phyloP scores from a whole-genome alignment of 805 yeast species.

The Maudiozyma bulderi region DNA sequence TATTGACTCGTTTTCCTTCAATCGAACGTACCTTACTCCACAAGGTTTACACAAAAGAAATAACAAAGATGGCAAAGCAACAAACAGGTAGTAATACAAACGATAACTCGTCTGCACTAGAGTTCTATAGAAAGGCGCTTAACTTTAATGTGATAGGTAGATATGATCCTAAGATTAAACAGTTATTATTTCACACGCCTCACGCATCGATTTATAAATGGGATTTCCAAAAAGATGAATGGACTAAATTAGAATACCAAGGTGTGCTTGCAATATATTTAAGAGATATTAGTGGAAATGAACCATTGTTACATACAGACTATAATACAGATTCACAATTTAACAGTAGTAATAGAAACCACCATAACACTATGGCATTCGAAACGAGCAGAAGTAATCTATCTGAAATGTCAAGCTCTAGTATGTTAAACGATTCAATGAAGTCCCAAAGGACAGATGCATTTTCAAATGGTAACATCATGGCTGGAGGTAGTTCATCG shows the following conservation, averaged over 20 bases:
- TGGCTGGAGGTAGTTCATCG: constrained; percentile 3
- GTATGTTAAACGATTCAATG: background rate
- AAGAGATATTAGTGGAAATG: constrained; percentile 31
- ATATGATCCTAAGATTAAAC: constrained; percentile 64
- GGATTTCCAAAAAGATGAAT: constrained; percentile 46
- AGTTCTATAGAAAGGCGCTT: constrained; percentile 56
- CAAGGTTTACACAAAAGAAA: background rate
- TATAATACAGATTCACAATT: background rate
- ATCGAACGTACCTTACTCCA: too few relatives aligned
- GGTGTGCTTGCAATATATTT: constrained; percentile 63
- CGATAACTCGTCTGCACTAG: constrained; percentile 24
- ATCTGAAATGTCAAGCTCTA: constrained; percentile 2
- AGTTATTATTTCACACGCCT: constrained; percentile 56
- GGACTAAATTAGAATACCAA: constrained; percentile 62
- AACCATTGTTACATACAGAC: constrained; percentile 10
- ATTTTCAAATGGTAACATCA: background rate
- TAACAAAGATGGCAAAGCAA: background rate
- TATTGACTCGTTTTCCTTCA: too few relatives aligned
- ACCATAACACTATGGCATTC: constrained; percentile 1
- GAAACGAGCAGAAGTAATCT: constrained; percentile 1
- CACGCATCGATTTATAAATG: constrained; percentile 65
- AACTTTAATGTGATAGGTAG: constrained; percentile 70
- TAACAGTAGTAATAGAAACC: constrained; percentile 9
- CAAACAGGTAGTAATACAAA: background rate
- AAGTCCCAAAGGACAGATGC: background rate